These are phyloP conservation scores for Penicillium brasilianum DNA, from an alignment of 2,329 filamentous ascomycete genomes.

Conservation along the genomic window DNA sequence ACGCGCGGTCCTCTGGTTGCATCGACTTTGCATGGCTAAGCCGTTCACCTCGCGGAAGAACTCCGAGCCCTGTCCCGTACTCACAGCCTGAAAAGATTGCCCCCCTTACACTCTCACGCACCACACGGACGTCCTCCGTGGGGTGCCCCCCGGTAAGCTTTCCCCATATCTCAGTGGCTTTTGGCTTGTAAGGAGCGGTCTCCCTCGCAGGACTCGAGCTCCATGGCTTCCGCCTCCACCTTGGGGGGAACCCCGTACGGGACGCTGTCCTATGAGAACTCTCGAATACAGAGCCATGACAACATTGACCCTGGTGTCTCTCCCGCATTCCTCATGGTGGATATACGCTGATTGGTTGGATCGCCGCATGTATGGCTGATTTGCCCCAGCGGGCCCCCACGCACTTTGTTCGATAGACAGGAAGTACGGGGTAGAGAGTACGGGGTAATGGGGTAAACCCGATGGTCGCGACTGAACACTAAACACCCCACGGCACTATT, in stretches of 20 bases:
- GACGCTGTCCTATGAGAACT: constrained; percentile 5
- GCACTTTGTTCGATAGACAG: constrained; percentile 15
- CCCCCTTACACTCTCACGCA: background rate
- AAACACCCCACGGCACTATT: background rate
- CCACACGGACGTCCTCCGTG: background rate
- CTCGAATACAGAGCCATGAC: constrained; percentile 9
- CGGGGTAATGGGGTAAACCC: constrained; percentile 14
- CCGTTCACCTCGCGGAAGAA: background rate
- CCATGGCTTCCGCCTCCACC: constrained; percentile 9
- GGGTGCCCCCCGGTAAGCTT: background rate
- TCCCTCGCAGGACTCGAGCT: background rate
- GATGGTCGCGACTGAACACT: background rate
- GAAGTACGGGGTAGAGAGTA: background rate
- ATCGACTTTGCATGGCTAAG: background rate
- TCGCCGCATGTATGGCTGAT: background rate
- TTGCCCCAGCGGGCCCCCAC: background rate
- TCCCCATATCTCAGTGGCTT: constrained; percentile 11
- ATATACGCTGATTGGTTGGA: constrained; percentile 4
- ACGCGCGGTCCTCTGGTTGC: constrained; percentile 1
- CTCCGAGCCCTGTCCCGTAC: background rate
- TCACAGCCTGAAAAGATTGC: background rate
- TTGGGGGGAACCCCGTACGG: constrained; percentile 8
- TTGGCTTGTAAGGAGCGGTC: background rate
- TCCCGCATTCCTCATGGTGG: constrained; percentile 7
- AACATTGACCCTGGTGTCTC: constrained; percentile 13